phyloP scores from a whole-genome alignment of 1,284 basidiomycete species.

The Phylloporus gajari region DNA sequence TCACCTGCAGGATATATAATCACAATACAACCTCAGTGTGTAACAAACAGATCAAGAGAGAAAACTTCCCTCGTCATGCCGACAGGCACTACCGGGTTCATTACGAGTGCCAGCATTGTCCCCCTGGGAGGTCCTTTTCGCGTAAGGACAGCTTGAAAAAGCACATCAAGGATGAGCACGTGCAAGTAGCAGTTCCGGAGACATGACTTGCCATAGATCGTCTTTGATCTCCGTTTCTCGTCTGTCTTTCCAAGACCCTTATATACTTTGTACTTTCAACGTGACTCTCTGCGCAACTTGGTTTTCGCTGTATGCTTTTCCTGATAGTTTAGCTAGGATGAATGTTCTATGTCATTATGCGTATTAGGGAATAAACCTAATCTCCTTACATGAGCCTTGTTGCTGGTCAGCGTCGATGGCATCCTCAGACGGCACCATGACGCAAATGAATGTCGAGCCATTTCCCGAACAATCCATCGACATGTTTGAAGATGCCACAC shows the following conservation, averaged over 20 bases:
- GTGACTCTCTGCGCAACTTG: no score
- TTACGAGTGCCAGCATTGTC: conserved; percentile 24
- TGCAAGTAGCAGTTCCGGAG: not conserved
- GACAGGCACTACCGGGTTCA: conserved; percentile 33
- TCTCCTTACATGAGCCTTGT: not conserved
- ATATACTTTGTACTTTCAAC: not conserved
- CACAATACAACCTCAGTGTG: conserved; percentile 21
- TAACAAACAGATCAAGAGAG: conserved; percentile 14
- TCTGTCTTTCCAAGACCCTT: not conserved
- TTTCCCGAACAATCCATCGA: not conserved
- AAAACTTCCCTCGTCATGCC: conserved; percentile 30
- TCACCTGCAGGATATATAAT: conserved; percentile 25
- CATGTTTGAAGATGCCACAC: not conserved
- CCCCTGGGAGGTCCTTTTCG: conserved; percentile 26
- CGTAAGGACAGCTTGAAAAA: conserved; percentile 27
- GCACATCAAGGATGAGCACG: conserved; percentile 27
- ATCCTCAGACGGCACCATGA: not conserved
- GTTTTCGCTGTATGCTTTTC: not conserved
- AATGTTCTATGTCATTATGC: not conserved
- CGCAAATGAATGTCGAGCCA: not conserved
- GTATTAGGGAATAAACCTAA: not conserved
- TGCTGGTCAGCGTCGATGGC: not conserved
- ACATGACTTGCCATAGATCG: not conserved
- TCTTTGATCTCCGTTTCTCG: not conserved
- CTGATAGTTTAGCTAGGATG: not conserved